Conservation (phyloP, 176 grass and related monocot genomes). For the Echinochloa phyllopogon region DNA sequence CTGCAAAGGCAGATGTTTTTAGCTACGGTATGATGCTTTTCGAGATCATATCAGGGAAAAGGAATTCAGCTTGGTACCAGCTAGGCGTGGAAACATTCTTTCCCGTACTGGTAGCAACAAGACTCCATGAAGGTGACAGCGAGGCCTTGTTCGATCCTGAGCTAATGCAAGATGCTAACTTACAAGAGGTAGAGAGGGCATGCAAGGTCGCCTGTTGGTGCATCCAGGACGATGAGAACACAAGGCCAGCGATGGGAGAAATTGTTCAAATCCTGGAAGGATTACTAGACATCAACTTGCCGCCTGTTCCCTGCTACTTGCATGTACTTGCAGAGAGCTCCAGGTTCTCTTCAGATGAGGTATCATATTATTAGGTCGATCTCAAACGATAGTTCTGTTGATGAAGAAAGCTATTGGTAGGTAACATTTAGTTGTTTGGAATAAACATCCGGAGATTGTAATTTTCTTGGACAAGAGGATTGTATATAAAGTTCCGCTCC, state of each 20-base stretch:
- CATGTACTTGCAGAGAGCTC: not conserved
- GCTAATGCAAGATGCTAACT: not conserved
- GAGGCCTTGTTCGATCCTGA: not conserved
- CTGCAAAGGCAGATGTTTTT: constrained; percentile 37
- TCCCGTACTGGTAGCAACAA: constrained; percentile 5
- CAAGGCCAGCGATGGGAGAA: constrained; percentile 26
- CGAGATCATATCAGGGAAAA: constrained; percentile 42
- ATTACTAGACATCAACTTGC: not conserved
- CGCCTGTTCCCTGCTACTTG: constrained; percentile 24
- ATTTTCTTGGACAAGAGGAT: too few relatives aligned
- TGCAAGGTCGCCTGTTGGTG: not conserved
- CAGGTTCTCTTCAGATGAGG: not conserved
- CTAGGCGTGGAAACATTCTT: constrained; percentile 14
- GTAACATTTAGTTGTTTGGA: too few relatives aligned
- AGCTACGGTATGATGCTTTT: constrained; percentile 47
- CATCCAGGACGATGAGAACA: not conserved
- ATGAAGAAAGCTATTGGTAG: too few relatives aligned
- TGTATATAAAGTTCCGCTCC: too few relatives aligned
- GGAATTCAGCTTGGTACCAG: not conserved
- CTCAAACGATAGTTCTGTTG: too few relatives aligned
- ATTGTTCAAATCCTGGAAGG: constrained; percentile 38
- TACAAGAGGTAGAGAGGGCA: not conserved
- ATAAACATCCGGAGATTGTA: too few relatives aligned
- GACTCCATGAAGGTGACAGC: constrained; percentile 9
- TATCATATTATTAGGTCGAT: not conserved